These are phyloP conservation scores for Neonectria magnoliae DNA, from an alignment of 2,329 filamentous ascomycete species.

Conservation along the genomic window DNA sequence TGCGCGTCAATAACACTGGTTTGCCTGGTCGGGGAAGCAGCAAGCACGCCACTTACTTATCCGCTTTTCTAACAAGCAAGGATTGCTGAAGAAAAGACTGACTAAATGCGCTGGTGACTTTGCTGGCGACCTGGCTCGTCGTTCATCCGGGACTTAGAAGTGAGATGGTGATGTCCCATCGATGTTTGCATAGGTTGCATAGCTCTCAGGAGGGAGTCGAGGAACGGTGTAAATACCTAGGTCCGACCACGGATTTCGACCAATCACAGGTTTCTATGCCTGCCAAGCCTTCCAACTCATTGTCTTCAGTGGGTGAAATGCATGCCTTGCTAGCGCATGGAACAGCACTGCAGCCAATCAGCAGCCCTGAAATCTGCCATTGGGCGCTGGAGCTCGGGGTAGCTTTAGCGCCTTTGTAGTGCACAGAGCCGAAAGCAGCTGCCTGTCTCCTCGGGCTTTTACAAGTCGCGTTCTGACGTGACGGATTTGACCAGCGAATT, in stretches of 20 bases:
- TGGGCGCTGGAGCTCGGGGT: constrained; percentile 15
- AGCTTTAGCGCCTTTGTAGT: constrained; percentile 16
- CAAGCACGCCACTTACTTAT: not conserved
- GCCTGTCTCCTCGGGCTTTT: constrained; percentile 27
- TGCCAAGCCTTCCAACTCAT: not conserved
- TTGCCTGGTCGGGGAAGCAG: not conserved
- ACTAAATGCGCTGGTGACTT: not conserved
- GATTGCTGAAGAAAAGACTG: not conserved
- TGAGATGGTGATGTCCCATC: not conserved
- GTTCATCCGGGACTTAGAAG: not conserved
- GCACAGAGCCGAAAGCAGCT: constrained; percentile 20
- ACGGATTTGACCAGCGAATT: constrained; percentile 45
- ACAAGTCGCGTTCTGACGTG: constrained; percentile 52
- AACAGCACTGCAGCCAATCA: constrained; percentile 20
- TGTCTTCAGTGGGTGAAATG: constrained; percentile 3
- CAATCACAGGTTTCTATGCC: constrained; percentile 4
- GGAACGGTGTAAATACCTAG: not conserved
- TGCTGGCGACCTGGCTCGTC: not conserved
- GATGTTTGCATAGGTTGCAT: not conserved
- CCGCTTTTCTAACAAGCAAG: not conserved
- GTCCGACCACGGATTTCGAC: not conserved
- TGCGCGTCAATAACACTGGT: not conserved
- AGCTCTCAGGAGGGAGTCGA: not conserved
- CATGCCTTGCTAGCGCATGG: constrained; percentile 1
- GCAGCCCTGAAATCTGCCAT: not conserved